phyloP scores from a whole-genome alignment of 148 eudicot genomes.

The Spergularia marina region DNA sequence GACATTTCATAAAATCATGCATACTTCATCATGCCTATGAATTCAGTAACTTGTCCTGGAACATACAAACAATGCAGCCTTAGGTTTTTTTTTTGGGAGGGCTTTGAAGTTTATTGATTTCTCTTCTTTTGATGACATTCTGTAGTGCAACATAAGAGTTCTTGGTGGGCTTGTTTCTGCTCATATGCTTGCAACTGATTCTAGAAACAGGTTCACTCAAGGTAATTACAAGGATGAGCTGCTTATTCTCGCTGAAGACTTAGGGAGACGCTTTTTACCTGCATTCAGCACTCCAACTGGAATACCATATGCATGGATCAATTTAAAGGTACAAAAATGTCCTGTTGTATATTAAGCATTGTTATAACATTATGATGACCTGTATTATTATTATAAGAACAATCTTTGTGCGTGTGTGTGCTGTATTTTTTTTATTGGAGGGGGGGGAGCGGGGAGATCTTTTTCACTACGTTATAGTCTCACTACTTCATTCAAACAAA shows the following conservation, averaged over 20 bases:
- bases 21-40: background rate
- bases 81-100: background rate
- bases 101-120: conserved; percentile 33
- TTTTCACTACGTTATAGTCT: background rate
- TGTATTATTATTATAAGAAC: background rate
- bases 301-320: conserved; percentile 98
- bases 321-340: conserved; percentile 67
- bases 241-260: conserved; percentile 77
- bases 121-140: conserved; percentile 39
- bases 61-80: background rate
- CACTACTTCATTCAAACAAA: background rate
- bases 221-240: conserved; percentile 78
- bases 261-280: conserved; percentile 80
- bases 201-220: conserved; percentile 88
- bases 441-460: background rate
- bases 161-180: conserved; percentile 99
- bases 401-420: background rate
- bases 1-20: background rate
- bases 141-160: conserved; percentile 99
- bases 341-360: conserved; percentile 8
- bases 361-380: background rate
- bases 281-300: conserved; percentile 92
- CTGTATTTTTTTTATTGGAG: background rate
- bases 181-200: conserved; percentile 99
- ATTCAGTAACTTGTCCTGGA: background rate